Conservation (phyloP, 1,284 basidiomycete species). For the Salmacisia buchloeana region DNA sequence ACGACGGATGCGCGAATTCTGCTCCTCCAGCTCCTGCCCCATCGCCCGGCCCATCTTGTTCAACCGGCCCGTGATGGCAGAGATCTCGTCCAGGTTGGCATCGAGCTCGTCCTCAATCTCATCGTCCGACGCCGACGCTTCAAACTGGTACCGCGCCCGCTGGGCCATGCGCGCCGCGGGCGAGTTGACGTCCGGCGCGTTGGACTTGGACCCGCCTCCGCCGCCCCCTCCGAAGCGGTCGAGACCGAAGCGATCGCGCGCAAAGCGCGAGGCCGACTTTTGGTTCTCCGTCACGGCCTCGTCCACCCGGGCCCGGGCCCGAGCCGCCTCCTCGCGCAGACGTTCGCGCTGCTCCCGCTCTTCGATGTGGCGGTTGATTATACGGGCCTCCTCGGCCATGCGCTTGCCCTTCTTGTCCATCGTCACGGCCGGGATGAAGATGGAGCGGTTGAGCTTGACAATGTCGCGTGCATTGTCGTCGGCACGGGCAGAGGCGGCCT, state of each 20-base stretch:
- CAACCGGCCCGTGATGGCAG: constrained; percentile 71
- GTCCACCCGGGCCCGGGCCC: constrained; percentile 79
- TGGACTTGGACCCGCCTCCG: constrained; percentile 41
- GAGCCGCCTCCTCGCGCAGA: constrained; percentile 61
- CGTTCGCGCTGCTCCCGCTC: constrained; percentile 69
- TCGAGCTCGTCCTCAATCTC: constrained; percentile 76
- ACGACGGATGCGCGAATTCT: constrained; percentile 41
- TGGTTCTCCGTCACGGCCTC: constrained; percentile 55
- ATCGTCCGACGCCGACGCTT: constrained; percentile 90
- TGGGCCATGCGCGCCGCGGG: constrained; percentile 61
- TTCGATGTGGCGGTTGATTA: constrained; percentile 79
- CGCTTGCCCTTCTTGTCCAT: constrained; percentile 68
- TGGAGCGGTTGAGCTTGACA: constrained; percentile 85
- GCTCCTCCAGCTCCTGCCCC: constrained; percentile 55
- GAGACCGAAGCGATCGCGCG: constrained; percentile 35
- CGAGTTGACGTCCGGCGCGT: constrained; percentile 59
- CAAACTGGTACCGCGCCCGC: constrained; percentile 83
- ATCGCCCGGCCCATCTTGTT: constrained; percentile 78
- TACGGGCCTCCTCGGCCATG: constrained; percentile 78
- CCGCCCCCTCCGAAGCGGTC: constrained; percentile 28
- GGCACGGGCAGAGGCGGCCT: constrained; percentile 79
- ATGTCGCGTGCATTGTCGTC: constrained; percentile 91
- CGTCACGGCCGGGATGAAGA: constrained; percentile 64
- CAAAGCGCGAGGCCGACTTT: constrained; percentile 16
- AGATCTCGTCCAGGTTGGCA: constrained; percentile 83